Percentiles rank a stretch among this genome's conserved stretches.
Conservation (phyloP, 2,329 filamentous ascomycete species). For the Diaporthe sp. region DNA sequence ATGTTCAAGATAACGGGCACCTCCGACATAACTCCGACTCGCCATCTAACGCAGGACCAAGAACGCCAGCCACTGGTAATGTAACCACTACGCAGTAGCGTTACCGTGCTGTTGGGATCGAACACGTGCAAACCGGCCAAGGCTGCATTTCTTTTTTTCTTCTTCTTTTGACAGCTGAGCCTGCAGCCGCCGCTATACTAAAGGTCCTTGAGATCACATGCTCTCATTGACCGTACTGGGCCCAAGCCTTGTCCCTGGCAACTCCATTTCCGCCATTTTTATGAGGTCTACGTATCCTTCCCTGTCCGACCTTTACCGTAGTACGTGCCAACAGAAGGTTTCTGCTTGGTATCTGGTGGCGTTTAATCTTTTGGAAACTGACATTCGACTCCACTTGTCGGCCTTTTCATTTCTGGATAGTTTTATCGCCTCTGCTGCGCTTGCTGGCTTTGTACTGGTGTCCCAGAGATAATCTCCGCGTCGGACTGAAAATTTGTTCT, state of each 20-base stretch:
- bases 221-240: not conserved
- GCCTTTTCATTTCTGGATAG: not conserved
- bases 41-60: slow-evolving; percentile 1
- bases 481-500: too few relatives aligned
- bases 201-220: not conserved
- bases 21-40: slow-evolving; percentile 16
- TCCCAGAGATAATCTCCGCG: too few relatives aligned
- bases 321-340: not conserved
- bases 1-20: slow-evolving; percentile 6
- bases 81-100: slow-evolving; percentile 17
- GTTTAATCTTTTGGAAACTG: not conserved
- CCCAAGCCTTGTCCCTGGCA: not conserved
- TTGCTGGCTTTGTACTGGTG: too few relatives aligned
- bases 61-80: slow-evolving; percentile 18
- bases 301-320: not conserved
- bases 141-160: not conserved
- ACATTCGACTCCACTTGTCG: too few relatives aligned
- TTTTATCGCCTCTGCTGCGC: too few relatives aligned
- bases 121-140: not conserved
- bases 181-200: not conserved
- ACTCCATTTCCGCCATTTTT: not conserved
- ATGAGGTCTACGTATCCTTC: not conserved
- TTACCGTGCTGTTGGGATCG: slow-evolving; percentile 20
- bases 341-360: not conserved
- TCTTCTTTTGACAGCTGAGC: not conserved